phyloP scores from a whole-genome alignment of 2,329 filamentous ascomycete genomes.

The Sarocladium kiliense region DNA sequence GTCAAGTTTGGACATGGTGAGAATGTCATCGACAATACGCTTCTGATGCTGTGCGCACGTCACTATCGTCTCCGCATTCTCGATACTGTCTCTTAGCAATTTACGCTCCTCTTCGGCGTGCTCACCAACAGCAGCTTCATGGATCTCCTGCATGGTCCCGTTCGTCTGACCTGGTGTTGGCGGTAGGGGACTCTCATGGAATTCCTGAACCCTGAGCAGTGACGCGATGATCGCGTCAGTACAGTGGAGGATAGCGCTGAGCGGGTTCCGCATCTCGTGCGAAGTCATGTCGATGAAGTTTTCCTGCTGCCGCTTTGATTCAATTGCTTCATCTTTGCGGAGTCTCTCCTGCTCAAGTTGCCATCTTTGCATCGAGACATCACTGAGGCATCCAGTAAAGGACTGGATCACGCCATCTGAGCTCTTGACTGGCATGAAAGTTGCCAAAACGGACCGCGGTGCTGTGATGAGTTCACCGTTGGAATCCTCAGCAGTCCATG shows the following conservation, averaged over 20 bases:
- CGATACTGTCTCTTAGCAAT: constrained; percentile 56
- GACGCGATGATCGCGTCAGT: constrained; percentile 62
- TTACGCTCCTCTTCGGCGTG: constrained; percentile 30
- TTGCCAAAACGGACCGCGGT: constrained; percentile 43
- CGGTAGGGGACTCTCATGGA: constrained; percentile 21
- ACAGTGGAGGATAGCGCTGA: constrained; percentile 69
- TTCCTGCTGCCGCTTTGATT: constrained; percentile 65
- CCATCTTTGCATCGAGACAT: constrained; percentile 45
- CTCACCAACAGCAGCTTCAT: constrained; percentile 9
- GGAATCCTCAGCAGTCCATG: constrained; percentile 36
- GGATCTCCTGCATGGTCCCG: constrained; percentile 6
- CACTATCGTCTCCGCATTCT: constrained; percentile 72
- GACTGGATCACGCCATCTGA: constrained; percentile 41
- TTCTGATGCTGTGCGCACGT: constrained; percentile 78
- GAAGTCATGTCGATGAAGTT: constrained; percentile 75
- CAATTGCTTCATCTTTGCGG: constrained; percentile 50
- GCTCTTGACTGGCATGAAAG: constrained; percentile 44
- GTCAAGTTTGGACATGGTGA: constrained; percentile 71
- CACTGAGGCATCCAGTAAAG: constrained; percentile 41
- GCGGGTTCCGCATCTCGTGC: constrained; percentile 69
- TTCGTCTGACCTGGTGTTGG: constrained; percentile 18
- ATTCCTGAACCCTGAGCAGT: constrained; percentile 37
- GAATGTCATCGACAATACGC: constrained; percentile 68
- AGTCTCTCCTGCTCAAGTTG: constrained; percentile 44
- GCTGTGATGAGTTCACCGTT: constrained; percentile 36